A percentile compares a stretch with the other conserved stretches of the same genome.
phyloP scores from a whole-genome alignment of 345 rosid species.

The Brassica incana region DNA sequence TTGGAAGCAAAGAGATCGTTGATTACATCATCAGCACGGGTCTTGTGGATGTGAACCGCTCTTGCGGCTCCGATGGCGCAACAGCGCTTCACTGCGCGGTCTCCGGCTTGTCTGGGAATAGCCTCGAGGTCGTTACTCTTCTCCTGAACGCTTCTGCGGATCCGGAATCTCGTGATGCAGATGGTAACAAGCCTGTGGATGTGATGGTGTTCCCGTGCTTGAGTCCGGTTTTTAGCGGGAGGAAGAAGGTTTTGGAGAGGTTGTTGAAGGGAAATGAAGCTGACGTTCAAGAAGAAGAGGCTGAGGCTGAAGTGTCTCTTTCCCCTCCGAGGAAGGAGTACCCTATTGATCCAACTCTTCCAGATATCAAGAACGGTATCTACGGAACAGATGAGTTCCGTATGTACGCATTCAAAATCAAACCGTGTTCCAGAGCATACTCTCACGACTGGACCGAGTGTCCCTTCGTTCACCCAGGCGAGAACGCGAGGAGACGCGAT shows the following conservation, averaged over 20 bases:
- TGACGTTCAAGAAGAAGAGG: conserved; percentile 40
- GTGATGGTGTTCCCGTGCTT: conserved; percentile 48
- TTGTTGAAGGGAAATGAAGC: conserved; percentile 48
- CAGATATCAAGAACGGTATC: conserved; percentile 77
- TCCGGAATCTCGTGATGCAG: conserved; percentile 53
- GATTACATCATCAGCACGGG: conserved; percentile 53
- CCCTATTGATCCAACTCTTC: conserved; percentile 78
- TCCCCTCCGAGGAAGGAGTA: conserved; percentile 78
- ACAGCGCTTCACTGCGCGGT: conserved; percentile 87
- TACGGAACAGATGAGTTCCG: conserved; percentile 91
- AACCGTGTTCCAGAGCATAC: conserved; percentile 94
- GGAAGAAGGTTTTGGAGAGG: conserved; percentile 58
- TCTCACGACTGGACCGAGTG: conserved; percentile 98
- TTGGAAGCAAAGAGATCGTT: conserved; percentile 72
- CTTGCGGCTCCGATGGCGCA: conserved; percentile 70
- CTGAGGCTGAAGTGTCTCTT: conserved; percentile 22
- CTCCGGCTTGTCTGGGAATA: conserved; percentile 59
- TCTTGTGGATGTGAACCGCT: conserved; percentile 56
- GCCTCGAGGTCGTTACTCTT: conserved; percentile 61
- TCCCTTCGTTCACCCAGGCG: conserved; percentile 96
- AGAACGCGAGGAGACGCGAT: conserved; percentile 93
- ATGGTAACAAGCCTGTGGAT: conserved; percentile 62
- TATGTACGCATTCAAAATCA: conserved; percentile 86
- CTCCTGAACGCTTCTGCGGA: conserved; percentile 71
- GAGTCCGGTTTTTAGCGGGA: conserved; percentile 43